Percentiles rank a stretch among this genome's conserved stretches.
These are phyloP conservation scores for Vicia sativa DNA, from an alignment of 306 rosid species.

Conservation along the genomic window DNA sequence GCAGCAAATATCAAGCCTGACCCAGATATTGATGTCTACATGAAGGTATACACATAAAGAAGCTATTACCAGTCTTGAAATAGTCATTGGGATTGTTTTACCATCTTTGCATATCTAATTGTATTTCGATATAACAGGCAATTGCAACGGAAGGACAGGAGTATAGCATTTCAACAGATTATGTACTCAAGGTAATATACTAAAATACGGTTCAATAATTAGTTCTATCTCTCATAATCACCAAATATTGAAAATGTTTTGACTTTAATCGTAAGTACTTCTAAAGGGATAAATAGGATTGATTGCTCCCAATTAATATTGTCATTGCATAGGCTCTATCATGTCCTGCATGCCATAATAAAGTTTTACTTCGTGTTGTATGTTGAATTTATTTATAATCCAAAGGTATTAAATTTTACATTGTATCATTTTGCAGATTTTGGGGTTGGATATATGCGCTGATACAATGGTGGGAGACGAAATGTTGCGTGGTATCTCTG, in stretches of 20 bases:
- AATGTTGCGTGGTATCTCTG: conserved; percentile 83
- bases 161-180: conserved; percentile 66
- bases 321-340: background rate
- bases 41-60: conserved; percentile 55
- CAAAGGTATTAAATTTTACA: conserved; percentile 19
- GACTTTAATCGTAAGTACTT: background rate
- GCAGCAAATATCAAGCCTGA: conserved; percentile 75
- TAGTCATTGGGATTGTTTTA: background rate
- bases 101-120: background rate
- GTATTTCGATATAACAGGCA: conserved; percentile 39
- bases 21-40: conserved; percentile 74
- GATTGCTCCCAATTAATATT: background rate
- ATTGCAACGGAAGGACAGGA: conserved; percentile 55
- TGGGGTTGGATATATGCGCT: conserved; percentile 78
- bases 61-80: background rate
- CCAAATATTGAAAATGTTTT: background rate
- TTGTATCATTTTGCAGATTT: conserved; percentile 48
- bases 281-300: background rate
- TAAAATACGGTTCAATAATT: background rate
- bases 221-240: background rate
- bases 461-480: conserved; percentile 54
- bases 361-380: background rate
- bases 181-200: conserved; percentile 61
- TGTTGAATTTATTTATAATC: background rate
- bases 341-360: background rate